Conservation (phyloP, 176 grass and related monocot species). For the Aegilops longissima region DNA sequence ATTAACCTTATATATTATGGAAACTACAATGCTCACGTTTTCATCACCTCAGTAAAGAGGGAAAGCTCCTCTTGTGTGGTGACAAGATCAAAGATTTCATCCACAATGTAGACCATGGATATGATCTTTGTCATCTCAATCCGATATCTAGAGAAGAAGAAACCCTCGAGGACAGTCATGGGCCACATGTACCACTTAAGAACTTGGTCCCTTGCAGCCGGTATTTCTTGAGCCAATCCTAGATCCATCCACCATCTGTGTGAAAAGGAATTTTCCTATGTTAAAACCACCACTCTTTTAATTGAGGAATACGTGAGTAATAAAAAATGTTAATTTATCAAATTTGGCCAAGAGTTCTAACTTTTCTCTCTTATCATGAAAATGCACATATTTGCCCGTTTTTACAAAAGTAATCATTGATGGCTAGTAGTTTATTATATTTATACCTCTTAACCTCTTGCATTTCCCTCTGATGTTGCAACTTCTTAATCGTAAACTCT, state of each 20-base stretch:
- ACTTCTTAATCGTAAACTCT: constrained; percentile 46
- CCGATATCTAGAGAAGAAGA: constrained; percentile 45
- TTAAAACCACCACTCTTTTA: neutral
- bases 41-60: constrained; percentile 45
- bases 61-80: constrained; percentile 50
- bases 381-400: neutral
- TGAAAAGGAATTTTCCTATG: neutral
- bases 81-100: constrained; percentile 72
- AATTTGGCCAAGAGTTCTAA: neutral
- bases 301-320: neutral
- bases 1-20: neutral
- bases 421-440: neutral
- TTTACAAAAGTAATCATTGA: neutral
- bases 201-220: neutral
- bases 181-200: constrained; percentile 67
- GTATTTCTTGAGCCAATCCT: neutral
- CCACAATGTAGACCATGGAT: constrained; percentile 63
- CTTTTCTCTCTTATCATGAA: neutral
- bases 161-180: constrained; percentile 17
- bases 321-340: neutral
- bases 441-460: constrained; percentile 40
- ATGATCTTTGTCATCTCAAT: constrained; percentile 54
- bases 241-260: neutral
- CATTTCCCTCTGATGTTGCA: constrained; percentile 48
- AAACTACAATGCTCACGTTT: constrained; percentile 29